Evolutionary conservation across 2,329 filamentous ascomycete species (phyloP).

Genomic region (Ophiocordyceps sinensis): DNA sequence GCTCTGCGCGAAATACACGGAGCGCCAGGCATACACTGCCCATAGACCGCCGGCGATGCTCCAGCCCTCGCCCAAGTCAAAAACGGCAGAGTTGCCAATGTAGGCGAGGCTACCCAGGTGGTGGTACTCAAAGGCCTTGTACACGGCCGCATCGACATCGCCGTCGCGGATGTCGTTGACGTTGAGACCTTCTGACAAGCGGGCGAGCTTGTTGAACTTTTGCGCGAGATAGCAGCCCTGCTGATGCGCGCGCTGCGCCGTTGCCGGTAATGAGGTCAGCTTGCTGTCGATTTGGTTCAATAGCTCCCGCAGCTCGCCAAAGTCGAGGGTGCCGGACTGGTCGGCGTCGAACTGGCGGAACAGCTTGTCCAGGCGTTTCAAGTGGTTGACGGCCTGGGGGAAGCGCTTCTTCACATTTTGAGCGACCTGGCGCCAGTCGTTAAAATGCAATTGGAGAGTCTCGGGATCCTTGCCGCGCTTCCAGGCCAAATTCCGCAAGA

Average conservation of each 20-base stretch:
- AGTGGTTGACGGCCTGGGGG: slow-evolving; percentile 75
- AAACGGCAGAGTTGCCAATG: slow-evolving; percentile 90
- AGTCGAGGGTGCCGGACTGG: slow-evolving; percentile 83
- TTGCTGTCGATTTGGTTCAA: slow-evolving; percentile 88
- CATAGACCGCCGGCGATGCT: slow-evolving; percentile 70
- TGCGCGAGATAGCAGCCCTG: slow-evolving; percentile 85
- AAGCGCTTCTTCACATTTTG: slow-evolving; percentile 75
- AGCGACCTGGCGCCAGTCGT: slow-evolving; percentile 78
- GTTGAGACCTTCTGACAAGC: slow-evolving; percentile 56
- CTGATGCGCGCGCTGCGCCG: slow-evolving; percentile 90
- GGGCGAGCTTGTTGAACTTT: slow-evolving; percentile 86
- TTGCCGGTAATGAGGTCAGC: slow-evolving; percentile 85
- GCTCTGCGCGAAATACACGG: slow-evolving; percentile 94
- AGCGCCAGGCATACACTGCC: slow-evolving; percentile 92
- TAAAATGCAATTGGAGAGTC: slow-evolving; percentile 72
- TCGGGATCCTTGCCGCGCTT: slow-evolving; percentile 84
- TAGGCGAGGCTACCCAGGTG: slow-evolving; percentile 90
- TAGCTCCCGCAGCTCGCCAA: slow-evolving; percentile 78
- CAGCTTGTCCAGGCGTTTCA: slow-evolving; percentile 78
- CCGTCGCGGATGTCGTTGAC: slow-evolving; percentile 77
- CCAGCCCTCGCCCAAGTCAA: slow-evolving; percentile 69
- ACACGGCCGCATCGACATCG: slow-evolving; percentile 81
- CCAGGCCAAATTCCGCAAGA: slow-evolving; percentile 79
- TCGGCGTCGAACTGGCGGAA: slow-evolving; percentile 90
- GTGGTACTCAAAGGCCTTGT: slow-evolving; percentile 87